phyloP scores from a whole-genome alignment of 148 eudicot genomes.

The Polygonum aviculare region DNA sequence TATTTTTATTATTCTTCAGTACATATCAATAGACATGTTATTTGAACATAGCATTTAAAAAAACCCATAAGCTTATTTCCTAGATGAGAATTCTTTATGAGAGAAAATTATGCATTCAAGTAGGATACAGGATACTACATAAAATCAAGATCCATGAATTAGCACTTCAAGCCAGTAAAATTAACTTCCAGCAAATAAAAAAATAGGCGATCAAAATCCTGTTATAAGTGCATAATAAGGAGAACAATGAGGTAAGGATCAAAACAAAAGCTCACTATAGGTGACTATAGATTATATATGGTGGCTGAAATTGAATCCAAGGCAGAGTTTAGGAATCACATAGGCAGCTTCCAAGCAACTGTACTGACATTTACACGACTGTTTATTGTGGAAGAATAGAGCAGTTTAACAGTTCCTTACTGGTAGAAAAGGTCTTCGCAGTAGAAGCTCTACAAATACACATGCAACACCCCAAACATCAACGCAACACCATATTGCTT shows the following conservation, averaged over 20 bases:
- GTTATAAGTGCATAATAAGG: no score
- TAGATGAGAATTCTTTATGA: background rate
- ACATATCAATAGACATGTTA: background rate
- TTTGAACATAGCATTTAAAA: background rate
- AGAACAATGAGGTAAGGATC: no score
- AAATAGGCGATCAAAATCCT: no score
- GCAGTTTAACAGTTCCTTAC: conserved; percentile 22
- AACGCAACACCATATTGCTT: conserved; percentile 96
- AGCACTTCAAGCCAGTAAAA: no score
- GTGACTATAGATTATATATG: background rate
- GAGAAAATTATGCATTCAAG: background rate
- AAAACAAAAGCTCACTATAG: no score
- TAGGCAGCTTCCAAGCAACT: background rate
- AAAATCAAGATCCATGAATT: no score
- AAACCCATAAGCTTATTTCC: background rate
- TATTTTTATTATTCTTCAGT: background rate
- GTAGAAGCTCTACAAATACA: conserved; percentile 85
- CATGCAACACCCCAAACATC: conserved; percentile 99
- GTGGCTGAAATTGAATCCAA: background rate
- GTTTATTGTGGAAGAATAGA: background rate
- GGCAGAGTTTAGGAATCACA: background rate
- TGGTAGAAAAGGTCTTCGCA: conserved; percentile 89
- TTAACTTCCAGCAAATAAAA: background rate
- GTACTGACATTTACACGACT: background rate
- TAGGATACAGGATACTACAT: no score